Percentiles rank a stretch among this genome's conserved stretches.
Conservation (phyloP, 108 stramenopile genomes). For the Thalassiosira profunda region DNA sequence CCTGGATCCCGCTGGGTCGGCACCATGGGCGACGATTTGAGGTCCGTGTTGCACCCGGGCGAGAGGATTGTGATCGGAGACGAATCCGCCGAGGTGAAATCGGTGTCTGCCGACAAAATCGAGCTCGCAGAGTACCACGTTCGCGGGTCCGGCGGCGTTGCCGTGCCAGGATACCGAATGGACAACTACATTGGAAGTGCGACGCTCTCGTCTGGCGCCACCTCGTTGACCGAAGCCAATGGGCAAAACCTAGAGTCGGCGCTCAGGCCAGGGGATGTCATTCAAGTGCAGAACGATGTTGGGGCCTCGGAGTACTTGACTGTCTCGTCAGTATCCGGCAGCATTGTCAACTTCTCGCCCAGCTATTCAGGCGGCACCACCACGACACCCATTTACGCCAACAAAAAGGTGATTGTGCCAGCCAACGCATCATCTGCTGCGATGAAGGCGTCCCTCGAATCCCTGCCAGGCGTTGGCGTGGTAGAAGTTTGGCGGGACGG, state of each 20-base stretch:
- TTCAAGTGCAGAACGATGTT: slow-evolving; percentile 20
- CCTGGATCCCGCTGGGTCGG: slow-evolving; percentile 34
- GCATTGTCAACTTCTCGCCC: slow-evolving; percentile 28
- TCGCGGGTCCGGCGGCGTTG: slow-evolving; percentile 18
- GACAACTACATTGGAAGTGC: slow-evolving; percentile 50
- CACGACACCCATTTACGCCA: slow-evolving; percentile 29
- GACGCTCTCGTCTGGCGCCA: slow-evolving; percentile 22
- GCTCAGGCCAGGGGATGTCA: slow-evolving; percentile 27
- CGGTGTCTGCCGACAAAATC: slow-evolving; percentile 24
- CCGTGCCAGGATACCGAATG: slow-evolving; percentile 42
- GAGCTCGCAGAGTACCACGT: slow-evolving; percentile 46
- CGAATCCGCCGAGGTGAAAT: slow-evolving; percentile 22
- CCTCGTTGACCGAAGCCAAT: slow-evolving; percentile 12
- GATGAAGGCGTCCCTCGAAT: slow-evolving; percentile 66
- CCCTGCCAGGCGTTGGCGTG: slow-evolving; percentile 54
- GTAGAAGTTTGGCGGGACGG: slow-evolving; percentile 70
- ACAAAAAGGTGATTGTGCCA: slow-evolving; percentile 18
- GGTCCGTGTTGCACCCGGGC: slow-evolving; percentile 25
- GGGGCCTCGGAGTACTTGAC: slow-evolving; percentile 26
- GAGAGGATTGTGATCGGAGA: slow-evolving; percentile 47
- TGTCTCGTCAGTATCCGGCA: slow-evolving; percentile 15
- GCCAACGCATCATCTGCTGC: slow-evolving; percentile 26
- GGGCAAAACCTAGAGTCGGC: slow-evolving; percentile 27
- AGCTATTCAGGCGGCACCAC: slow-evolving; percentile 16
- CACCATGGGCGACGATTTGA: slow-evolving; percentile 41